These are phyloP conservation scores for Hypoxylon sp. DNA, from an alignment of 2,329 filamentous ascomycete species.

Conservation along the genomic window DNA sequence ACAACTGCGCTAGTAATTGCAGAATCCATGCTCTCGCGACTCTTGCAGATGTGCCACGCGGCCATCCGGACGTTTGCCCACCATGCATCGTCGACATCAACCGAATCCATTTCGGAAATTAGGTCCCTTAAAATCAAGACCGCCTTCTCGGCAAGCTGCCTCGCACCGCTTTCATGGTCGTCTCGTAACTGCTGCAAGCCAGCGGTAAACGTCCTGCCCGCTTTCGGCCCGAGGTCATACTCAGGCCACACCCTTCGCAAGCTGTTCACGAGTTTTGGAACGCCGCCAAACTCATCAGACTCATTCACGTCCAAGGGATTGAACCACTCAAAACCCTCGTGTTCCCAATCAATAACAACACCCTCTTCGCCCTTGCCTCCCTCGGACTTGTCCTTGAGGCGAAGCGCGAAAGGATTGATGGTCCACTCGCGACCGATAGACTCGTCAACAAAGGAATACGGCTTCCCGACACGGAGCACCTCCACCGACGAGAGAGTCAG, in stretches of 20 bases:
- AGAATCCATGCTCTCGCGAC: slow-evolving; percentile 71
- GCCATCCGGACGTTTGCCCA: slow-evolving; percentile 64
- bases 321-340: slow-evolving; percentile 66
- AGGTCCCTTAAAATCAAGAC: slow-evolving; percentile 60
- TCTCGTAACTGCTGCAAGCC: slow-evolving; percentile 60
- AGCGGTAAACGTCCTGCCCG: slow-evolving; percentile 54
- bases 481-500: slow-evolving; percentile 57
- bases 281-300: slow-evolving; percentile 57
- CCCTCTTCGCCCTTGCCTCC: slow-evolving; percentile 52
- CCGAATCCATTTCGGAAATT: slow-evolving; percentile 47
- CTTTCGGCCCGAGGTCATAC: slow-evolving; percentile 55
- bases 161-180: slow-evolving; percentile 67
- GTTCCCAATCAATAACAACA: slow-evolving; percentile 69
- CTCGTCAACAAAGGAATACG: slow-evolving; percentile 64
- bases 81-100: slow-evolving; percentile 52
- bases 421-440: slow-evolving; percentile 66
- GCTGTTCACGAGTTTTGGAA: slow-evolving; percentile 66
- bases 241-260: slow-evolving; percentile 68
- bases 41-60: slow-evolving; percentile 71
- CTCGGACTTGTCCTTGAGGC: slow-evolving; percentile 52
- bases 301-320: slow-evolving; percentile 60
- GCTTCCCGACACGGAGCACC: slow-evolving; percentile 65
- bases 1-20: slow-evolving; percentile 63
- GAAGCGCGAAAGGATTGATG: slow-evolving; percentile 69
- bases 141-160: slow-evolving; percentile 64